These are phyloP conservation scores for Mastigamoeba balamuthi DNA, from an alignment of 78 protist genomes.

Conservation along the genomic window DNA sequence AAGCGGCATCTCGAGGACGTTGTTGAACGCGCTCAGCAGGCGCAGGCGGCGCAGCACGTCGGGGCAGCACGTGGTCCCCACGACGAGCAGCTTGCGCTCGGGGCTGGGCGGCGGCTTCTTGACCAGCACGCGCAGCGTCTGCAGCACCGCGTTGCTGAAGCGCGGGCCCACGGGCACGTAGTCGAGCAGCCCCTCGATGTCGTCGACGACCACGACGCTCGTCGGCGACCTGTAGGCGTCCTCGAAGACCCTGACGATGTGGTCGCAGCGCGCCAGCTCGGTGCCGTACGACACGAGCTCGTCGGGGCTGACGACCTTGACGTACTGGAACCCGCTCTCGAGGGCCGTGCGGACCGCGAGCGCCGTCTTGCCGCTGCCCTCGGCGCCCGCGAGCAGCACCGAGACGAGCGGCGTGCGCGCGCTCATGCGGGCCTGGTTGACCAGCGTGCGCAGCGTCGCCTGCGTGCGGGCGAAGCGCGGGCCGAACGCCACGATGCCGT, in stretches of 20 bases:
- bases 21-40: too few species aligned
- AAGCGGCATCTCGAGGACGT: too few species aligned
- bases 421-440: conserved; percentile 56
- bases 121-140: conserved; percentile 74
- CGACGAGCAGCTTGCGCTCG: conserved; percentile 55
- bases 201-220: conserved; percentile 82
- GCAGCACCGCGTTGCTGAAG: conserved; percentile 91
- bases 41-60: too few species aligned
- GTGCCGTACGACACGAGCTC: conserved; percentile 59
- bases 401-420: conserved; percentile 66
- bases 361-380: not conserved
- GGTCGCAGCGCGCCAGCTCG: conserved; percentile 52
- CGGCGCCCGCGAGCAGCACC: conserved; percentile 65
- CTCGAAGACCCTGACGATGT: conserved; percentile 83
- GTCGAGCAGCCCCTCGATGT: conserved; percentile 90
- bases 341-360: conserved; percentile 33
- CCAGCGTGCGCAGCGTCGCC: conserved; percentile 15
- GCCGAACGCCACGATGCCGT: conserved; percentile 70
- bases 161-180: conserved; percentile 91
- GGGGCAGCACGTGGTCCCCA: conserved; percentile 79
- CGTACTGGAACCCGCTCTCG: conserved; percentile 71
- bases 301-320: conserved; percentile 79
- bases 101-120: conserved; percentile 77
- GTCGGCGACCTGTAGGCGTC: conserved; percentile 92
- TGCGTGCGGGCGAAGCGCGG: conserved; percentile 36